phyloP scores from a whole-genome alignment of 2,329 filamentous ascomycete species.

The Diaporthe vexans region DNA sequence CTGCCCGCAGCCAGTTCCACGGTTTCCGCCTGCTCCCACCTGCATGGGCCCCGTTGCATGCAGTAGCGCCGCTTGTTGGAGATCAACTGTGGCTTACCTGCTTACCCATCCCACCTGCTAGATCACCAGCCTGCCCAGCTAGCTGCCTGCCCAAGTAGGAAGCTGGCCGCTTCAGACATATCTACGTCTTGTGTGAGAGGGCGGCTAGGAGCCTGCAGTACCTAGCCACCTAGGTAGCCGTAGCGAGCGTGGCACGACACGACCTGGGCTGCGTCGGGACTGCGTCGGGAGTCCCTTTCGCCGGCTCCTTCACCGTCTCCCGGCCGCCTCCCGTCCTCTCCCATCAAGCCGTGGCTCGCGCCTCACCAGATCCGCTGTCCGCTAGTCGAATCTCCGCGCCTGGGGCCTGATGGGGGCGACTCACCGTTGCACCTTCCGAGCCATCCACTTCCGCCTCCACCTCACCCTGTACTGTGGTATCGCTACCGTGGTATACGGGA shows the following conservation, averaged over 20 bases:
- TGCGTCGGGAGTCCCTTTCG: not conserved
- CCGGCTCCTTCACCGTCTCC: slow-evolving; percentile 26
- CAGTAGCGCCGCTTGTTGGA: slow-evolving; percentile 32
- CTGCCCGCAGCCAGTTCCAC: slow-evolving; percentile 26
- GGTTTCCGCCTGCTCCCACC: slow-evolving; percentile 8
- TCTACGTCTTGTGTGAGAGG: too few species aligned
- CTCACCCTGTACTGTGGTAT: slow-evolving; percentile 2
- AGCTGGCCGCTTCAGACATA: too few species aligned
- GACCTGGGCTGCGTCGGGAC: too few species aligned
- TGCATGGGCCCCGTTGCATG: slow-evolving; percentile 32
- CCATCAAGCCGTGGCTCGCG: slow-evolving; percentile 24
- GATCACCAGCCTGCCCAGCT: too few species aligned
- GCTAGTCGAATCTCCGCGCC: slow-evolving; percentile 33
- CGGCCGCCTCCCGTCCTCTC: not conserved
- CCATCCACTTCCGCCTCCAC: slow-evolving; percentile 30
- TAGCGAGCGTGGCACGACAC: too few species aligned
- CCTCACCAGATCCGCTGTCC: slow-evolving; percentile 12
- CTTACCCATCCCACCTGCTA: not conserved
- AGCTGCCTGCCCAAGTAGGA: too few species aligned
- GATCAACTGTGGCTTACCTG: slow-evolving; percentile 18
- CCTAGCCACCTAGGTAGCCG: too few species aligned
- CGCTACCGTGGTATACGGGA: not conserved
- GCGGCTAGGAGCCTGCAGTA: too few species aligned
- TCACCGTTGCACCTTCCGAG: slow-evolving; percentile 33
- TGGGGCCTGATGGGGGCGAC: slow-evolving; percentile 11